Evolutionary conservation across 2,329 filamentous ascomycete genomes (phyloP).

Genomic region (Penicillium thymicola): DNA sequence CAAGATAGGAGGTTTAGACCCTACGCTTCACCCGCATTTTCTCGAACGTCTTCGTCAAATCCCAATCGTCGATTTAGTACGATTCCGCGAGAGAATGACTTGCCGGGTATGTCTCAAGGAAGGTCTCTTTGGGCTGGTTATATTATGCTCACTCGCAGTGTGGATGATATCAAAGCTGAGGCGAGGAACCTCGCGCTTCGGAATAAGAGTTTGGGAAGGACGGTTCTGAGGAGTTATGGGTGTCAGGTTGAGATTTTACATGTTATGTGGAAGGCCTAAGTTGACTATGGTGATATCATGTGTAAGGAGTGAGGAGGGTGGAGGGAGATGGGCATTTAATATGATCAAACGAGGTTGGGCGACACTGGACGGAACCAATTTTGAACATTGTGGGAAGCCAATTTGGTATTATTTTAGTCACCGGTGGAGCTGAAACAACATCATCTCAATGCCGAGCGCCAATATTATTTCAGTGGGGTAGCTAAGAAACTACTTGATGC

Average conservation of each 20-base stretch:
- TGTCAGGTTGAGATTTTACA: neutral
- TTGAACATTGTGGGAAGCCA: neutral
- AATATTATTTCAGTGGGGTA: neutral
- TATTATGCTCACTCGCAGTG: neutral
- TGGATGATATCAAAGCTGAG: neutral
- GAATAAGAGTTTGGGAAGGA: neutral
- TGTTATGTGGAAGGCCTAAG: neutral
- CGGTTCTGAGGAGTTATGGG: neutral
- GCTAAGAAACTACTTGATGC: neutral
- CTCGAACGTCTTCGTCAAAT: neutral
- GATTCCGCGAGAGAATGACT: neutral
- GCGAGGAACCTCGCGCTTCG: neutral
- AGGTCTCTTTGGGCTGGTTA: neutral
- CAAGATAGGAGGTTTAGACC: neutral
- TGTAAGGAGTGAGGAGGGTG: neutral
- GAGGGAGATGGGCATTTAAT: neutral
- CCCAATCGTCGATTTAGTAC: neutral
- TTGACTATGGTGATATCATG: neutral
- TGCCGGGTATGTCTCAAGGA: constrained; percentile 1
- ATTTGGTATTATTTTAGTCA: neutral
- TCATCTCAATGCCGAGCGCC: neutral
- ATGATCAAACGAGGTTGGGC: neutral
- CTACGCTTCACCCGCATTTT: neutral
- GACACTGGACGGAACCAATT: neutral
- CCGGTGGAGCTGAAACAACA: neutral